These are phyloP conservation scores for Sugiyamaella smithiae DNA, from an alignment of 805 yeast species.

Conservation along the genomic window DNA sequence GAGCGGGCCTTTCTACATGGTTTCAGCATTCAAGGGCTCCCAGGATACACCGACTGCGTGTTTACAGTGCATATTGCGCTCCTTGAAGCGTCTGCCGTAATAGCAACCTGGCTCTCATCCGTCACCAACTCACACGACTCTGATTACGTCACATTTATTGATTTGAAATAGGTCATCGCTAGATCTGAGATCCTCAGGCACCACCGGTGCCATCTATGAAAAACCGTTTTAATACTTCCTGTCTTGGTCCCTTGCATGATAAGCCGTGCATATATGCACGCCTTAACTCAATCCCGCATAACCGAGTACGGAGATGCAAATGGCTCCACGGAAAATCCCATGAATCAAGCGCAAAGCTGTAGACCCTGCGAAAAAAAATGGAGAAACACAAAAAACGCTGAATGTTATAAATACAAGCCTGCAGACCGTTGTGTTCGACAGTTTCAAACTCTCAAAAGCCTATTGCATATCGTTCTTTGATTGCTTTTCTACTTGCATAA, in stretches of 20 bases:
- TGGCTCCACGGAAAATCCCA: not conserved
- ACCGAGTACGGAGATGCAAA: conserved; percentile 1
- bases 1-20: not conserved
- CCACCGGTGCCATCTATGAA: not conserved
- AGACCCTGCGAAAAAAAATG: not conserved
- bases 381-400: not conserved
- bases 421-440: not conserved
- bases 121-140: too few relatives aligned
- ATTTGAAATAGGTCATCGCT: not conserved
- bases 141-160: too few relatives aligned
- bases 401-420: not conserved
- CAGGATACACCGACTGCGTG: not conserved
- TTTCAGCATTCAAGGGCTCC: not conserved
- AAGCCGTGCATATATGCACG: conserved; percentile 1
- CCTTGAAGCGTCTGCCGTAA: too few relatives aligned
- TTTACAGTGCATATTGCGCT: too few relatives aligned
- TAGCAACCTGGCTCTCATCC: too few relatives aligned
- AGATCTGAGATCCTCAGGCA: conserved; percentile 3
- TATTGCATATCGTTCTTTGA: not conserved
- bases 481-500: not conserved
- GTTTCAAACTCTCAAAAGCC: not conserved
- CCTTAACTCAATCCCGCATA: conserved; percentile 1
- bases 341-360: not conserved
- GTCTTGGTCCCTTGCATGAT: conserved; percentile 1
- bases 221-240: not conserved